These are phyloP conservation scores for Saccharomycopsis olivae DNA, from an alignment of 805 yeast species.

Conservation along the genomic window DNA sequence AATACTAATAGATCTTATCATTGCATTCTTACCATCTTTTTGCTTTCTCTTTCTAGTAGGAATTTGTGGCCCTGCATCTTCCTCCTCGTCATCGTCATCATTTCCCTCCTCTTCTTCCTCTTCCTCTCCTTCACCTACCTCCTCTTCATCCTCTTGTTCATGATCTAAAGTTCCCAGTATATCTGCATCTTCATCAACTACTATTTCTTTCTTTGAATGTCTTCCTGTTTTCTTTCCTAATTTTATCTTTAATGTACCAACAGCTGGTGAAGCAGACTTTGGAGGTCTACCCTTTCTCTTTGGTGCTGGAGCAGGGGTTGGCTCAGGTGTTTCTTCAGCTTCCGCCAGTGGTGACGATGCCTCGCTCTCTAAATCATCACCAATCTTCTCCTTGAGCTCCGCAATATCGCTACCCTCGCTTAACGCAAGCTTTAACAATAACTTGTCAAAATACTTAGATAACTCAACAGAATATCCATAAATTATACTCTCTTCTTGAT, in stretches of 20 bases:
- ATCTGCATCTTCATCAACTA: background rate
- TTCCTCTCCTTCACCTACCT: background rate
- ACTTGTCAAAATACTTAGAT: conserved; percentile 37
- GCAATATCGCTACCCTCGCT: too few relatives aligned
- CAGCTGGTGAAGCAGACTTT: background rate
- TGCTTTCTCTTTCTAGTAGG: conserved; percentile 4
- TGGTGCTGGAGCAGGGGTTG: background rate
- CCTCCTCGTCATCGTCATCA: conserved; percentile 15
- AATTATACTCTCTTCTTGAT: conserved; percentile 62
- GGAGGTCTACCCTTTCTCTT: background rate
- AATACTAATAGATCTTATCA: conserved; percentile 11
- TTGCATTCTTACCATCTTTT: conserved; percentile 9
- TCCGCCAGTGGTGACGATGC: background rate
- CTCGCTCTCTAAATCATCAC: too few relatives aligned
- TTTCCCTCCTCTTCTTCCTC: conserved; percentile 11
- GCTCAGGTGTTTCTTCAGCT: background rate
- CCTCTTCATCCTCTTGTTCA: background rate
- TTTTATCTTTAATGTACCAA: too few relatives aligned
- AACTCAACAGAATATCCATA: conserved; percentile 61
- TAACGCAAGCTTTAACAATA: conserved; percentile 24
- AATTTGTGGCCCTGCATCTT: background rate
- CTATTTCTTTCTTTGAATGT: background rate
- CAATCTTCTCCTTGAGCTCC: background rate
- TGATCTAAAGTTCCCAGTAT: too few relatives aligned
- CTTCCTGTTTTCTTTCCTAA: too few relatives aligned